Evolutionary conservation across 2,329 filamentous ascomycete species (phyloP).

Genomic region (Aspergillus sojae): DNA sequence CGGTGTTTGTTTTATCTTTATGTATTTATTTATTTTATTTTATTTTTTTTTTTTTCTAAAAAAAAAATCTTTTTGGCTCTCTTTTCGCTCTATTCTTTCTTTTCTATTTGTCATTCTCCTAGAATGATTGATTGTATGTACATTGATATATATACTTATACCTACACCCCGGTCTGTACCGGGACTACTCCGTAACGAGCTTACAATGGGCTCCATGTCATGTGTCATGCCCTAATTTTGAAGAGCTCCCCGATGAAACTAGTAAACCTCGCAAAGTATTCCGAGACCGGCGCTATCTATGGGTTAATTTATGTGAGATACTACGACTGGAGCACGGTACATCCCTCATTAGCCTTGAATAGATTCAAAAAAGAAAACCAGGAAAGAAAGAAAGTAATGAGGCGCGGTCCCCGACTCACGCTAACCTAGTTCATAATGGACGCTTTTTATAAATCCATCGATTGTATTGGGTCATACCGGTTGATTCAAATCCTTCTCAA

Average conservation of each 20-base stretch:
- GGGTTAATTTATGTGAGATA: neutral
- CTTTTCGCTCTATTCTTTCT: neutral
- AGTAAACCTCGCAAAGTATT: neutral
- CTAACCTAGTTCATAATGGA: constrained; percentile 3
- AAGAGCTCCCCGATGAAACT: neutral
- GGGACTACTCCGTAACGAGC: too few species aligned
- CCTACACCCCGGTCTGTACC: too few species aligned
- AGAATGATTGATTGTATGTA: neutral
- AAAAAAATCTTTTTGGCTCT: too few species aligned
- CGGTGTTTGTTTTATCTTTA: neutral
- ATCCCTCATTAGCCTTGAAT: neutral
- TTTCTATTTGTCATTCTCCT: neutral
- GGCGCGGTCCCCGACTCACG: constrained; percentile 12
- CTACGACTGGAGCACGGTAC: neutral
- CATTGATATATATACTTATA: neutral
- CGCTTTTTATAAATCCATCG: neutral
- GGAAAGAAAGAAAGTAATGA: constrained; percentile 6
- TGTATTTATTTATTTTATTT: neutral
- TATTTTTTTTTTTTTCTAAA: too few species aligned
- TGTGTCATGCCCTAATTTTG: neutral
- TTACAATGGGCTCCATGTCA: neutral
- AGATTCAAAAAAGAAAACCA: neutral
- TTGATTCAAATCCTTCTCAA: neutral
- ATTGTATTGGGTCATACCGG: neutral
- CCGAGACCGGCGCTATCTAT: neutral